Percentiles rank a stretch among this genome's conserved stretches.
Conservation (phyloP, 768 basidiomycete genomes). For the Exsudoporus frostii region DNA sequence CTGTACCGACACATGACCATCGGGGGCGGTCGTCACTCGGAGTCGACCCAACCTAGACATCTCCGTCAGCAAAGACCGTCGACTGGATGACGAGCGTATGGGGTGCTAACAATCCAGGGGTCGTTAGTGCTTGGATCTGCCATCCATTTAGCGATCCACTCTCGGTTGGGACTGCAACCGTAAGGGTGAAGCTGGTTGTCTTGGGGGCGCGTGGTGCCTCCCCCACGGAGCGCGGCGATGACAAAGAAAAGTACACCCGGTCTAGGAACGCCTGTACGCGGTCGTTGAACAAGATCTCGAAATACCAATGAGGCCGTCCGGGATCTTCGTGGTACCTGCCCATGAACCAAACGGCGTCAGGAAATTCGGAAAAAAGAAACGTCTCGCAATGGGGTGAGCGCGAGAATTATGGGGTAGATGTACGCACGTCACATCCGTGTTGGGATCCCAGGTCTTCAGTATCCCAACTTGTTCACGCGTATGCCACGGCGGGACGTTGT, state of each 20-base stretch:
- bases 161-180: conserved; percentile 65
- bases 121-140: conserved; percentile 51
- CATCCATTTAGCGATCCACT: conserved; percentile 71
- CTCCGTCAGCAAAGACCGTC: not conserved
- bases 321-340: conserved; percentile 60
- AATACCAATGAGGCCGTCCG: conserved; percentile 69
- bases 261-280: conserved; percentile 58
- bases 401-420: not conserved
- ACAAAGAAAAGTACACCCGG: conserved; percentile 16
- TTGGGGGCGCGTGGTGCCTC: not conserved
- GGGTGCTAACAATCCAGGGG: conserved; percentile 66
- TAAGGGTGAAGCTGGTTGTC: conserved; percentile 56
- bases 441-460: conserved; percentile 54
- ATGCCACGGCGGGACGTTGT: conserved; percentile 88
- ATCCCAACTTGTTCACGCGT: conserved; percentile 61
- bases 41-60: conserved; percentile 20
- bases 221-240: not conserved
- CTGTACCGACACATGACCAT: conserved; percentile 11
- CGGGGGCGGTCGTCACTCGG: conserved; percentile 5
- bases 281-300: conserved; percentile 51
- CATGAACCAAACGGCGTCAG: not conserved
- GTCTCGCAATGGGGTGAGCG: not conserved
- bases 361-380: not conserved
- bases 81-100: not conserved
- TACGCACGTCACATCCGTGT: conserved; percentile 52